A percentile compares a stretch with the other conserved stretches of the same genome.
Conservation (phyloP, 2,329 filamentous ascomycete genomes). For the Hypomyces perniciosus region DNA sequence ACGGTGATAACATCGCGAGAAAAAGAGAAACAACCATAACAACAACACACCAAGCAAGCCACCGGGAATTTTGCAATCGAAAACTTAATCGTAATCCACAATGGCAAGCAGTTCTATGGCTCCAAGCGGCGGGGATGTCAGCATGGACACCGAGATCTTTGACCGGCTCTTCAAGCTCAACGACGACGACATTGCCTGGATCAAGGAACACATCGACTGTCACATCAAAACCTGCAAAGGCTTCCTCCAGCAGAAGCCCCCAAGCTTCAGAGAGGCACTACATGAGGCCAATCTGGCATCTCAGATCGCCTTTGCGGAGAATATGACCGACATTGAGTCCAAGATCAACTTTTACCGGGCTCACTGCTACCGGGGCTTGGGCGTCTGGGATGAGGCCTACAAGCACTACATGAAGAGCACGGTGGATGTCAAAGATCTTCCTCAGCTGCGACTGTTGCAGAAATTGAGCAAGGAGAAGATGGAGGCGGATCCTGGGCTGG, state of each 20-base stretch:
- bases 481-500: neutral
- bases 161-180: conserved; percentile 1
- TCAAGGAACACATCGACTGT: neutral
- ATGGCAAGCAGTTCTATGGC: neutral
- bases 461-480: neutral
- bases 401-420: conserved; percentile 1
- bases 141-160: neutral
- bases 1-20: neutral
- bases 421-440: conserved; percentile 1
- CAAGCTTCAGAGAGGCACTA: neutral
- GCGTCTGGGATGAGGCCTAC: neutral
- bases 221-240: conserved; percentile 1
- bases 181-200: conserved; percentile 1
- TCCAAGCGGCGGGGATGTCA: neutral
- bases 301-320: conserved; percentile 1
- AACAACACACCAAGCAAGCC: neutral
- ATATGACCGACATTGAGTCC: neutral
- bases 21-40: too few species aligned
- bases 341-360: conserved; percentile 10
- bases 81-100: neutral
- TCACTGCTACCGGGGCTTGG: conserved; percentile 2
- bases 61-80: too few species aligned
- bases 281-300: conserved; percentile 1
- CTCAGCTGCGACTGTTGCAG: neutral
- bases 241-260: neutral